These are phyloP conservation scores for Tetracladium setigerum DNA, from an alignment of 495 filamentous ascomycete species.

Conservation along the genomic window DNA sequence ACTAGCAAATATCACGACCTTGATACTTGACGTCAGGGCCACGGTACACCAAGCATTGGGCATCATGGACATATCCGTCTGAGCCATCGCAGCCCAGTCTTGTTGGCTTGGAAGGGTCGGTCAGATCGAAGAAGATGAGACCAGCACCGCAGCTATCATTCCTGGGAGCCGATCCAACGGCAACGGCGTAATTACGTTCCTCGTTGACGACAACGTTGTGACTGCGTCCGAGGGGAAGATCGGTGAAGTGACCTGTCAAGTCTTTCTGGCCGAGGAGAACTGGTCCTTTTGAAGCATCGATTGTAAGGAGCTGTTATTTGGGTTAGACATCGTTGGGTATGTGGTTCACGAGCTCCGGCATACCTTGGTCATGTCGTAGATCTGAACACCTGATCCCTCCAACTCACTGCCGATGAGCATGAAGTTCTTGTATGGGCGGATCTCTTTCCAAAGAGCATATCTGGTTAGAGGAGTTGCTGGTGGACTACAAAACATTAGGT, in stretches of 20 bases:
- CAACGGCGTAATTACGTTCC: constrained; percentile 41
- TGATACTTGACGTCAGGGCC: constrained; percentile 44
- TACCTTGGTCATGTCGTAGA: neutral
- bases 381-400: neutral
- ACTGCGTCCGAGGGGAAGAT: constrained; percentile 36
- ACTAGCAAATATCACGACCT: constrained; percentile 48
- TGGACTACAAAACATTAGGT: too few species aligned
- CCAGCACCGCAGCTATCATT: constrained; percentile 37
- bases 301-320: neutral
- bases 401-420: neutral
- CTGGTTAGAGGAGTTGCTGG: too few species aligned
- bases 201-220: constrained; percentile 47
- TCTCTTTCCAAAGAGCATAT: neutral
- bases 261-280: constrained; percentile 12
- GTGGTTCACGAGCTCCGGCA: neutral
- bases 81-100: constrained; percentile 40
- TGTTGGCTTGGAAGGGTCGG: constrained; percentile 38
- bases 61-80: constrained; percentile 54
- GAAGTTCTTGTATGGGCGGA: neutral
- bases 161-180: constrained; percentile 39
- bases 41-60: constrained; percentile 50
- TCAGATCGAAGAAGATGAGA: constrained; percentile 48
- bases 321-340: too few species aligned
- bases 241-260: constrained; percentile 29
- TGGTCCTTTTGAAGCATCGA: neutral